Evolutionary conservation across 2,329 filamentous ascomycete species (phyloP), one percentile per base, ranked within the genome.

Genomic region (Myriangium duriaei): DNA sequence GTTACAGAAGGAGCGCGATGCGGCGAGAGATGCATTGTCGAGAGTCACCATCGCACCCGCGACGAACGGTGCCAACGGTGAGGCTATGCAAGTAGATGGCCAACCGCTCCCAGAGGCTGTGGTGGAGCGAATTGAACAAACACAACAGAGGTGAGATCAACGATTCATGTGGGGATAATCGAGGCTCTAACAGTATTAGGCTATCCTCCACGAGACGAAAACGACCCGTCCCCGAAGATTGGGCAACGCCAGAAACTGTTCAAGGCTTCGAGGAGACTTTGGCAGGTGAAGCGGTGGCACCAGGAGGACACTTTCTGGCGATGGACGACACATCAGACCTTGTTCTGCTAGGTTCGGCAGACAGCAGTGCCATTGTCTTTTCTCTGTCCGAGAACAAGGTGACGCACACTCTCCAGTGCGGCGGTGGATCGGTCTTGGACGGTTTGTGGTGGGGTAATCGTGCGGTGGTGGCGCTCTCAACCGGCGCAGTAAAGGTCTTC

Each of bases 51-150:
- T 95, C 31, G 76, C 76, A 16, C 42, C 46, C 28, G 30, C 48
- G 7, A 59, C 61, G 40, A 61, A 63, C 3, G 62, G 61, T 9
- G 71, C 50, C 32, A 61, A 74, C 49, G 82, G 79, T 17, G 91
- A 96, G 57, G 79, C 80, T 12, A 98, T 98, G 91, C 83, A 91
- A 48, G 78, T 98, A 12, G 91, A 98, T 56, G 76, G 72, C 38
- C 76, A 86, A 50, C 75, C 73, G 15, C 66, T 98, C 19, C 77
- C 87, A 2, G 77, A 81, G 31, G 71, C 72, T 11, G 65, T 95
- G 34, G 66, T 75, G 13, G 72, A 72, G 38, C 77, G 78, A 52
- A 77, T 98, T 35, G 81, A 93, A 44, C 76, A 76, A 57, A 82
- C 81, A 51, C 83, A 94, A 55, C 71, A 81, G 57, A 72, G 72